Percentiles rank a stretch among this genome's conserved stretches.
These are phyloP conservation scores for Bacidia gigantensis DNA, from an alignment of 495 filamentous ascomycete genomes.

Conservation along the genomic window DNA sequence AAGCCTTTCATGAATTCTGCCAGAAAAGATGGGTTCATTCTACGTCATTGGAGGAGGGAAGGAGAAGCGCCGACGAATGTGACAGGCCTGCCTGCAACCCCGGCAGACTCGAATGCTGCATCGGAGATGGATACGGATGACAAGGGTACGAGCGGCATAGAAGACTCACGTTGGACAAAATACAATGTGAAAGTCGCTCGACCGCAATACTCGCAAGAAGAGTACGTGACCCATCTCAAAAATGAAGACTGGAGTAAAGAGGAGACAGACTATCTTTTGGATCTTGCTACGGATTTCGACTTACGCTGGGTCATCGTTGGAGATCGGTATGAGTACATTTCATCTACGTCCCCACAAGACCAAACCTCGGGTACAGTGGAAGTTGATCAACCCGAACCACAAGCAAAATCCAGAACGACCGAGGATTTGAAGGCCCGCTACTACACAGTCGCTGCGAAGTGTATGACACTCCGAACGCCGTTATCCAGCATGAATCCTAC, in stretches of 20 bases:
- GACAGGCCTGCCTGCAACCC: conserved; percentile 18
- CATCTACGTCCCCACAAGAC: conserved; percentile 26
- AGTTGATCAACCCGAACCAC: conserved; percentile 23
- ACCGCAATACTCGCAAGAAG: conserved; percentile 69
- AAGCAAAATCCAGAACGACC: conserved; percentile 45
- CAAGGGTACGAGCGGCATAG: conserved; percentile 26
- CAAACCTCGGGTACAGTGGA: conserved; percentile 23
- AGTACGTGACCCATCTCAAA: conserved; percentile 64
- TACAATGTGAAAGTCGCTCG: conserved; percentile 67
- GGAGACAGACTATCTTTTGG: conserved; percentile 83
- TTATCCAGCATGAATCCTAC: conserved; percentile 70
- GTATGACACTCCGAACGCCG: conserved; percentile 73
- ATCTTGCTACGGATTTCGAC: conserved; percentile 59
- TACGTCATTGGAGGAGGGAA: conserved; percentile 44
- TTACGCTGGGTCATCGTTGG: conserved; percentile 83
- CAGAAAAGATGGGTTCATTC: conserved; percentile 38
- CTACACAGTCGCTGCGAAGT: conserved; percentile 69
- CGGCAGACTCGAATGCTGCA: conserved; percentile 26
- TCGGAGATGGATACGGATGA: conserved; percentile 32
- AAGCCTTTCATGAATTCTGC: conserved; percentile 46
- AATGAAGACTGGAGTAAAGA: conserved; percentile 72
- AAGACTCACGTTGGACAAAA: conserved; percentile 51
- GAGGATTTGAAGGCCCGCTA: conserved; percentile 89
- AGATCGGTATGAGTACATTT: conserved; percentile 76
- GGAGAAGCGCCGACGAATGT: conserved; percentile 10